Evolutionary conservation across 495 filamentous ascomycete species (phyloP).

Genomic region (Polyplosphaeria fusca): DNA sequence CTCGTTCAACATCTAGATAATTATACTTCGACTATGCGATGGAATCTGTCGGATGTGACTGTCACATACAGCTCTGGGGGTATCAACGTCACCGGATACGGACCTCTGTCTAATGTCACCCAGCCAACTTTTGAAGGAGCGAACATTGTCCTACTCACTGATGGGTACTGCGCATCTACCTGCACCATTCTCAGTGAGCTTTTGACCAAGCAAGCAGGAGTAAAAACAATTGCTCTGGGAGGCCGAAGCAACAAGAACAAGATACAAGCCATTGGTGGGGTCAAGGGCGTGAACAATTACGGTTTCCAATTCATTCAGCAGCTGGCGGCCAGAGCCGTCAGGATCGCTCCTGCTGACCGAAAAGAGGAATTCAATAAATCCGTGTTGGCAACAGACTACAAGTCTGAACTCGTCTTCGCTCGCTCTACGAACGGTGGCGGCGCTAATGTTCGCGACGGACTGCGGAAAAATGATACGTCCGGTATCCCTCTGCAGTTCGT

Average conservation of each 20-base stretch:
- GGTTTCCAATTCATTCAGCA: constrained; percentile 23
- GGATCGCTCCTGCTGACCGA: not conserved
- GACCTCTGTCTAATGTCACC: constrained; percentile 40
- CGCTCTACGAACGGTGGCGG: constrained; percentile 18
- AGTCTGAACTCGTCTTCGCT: not conserved
- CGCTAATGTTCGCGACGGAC: constrained; percentile 38
- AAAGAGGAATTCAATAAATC: constrained; percentile 4
- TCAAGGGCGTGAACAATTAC: constrained; percentile 49
- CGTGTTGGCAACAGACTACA: constrained; percentile 6
- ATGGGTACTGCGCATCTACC: constrained; percentile 64
- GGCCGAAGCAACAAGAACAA: constrained; percentile 54
- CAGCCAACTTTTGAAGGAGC: constrained; percentile 31
- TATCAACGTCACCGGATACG: constrained; percentile 39
- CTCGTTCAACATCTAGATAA: constrained; percentile 19
- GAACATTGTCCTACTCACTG: constrained; percentile 42
- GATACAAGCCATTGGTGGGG: constrained; percentile 63
- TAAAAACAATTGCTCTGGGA: constrained; percentile 60
- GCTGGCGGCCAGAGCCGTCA: constrained; percentile 6
- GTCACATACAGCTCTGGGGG: constrained; percentile 19
- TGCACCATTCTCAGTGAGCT: constrained; percentile 60
- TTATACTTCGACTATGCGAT: constrained; percentile 27
- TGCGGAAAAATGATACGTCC: constrained; percentile 30
- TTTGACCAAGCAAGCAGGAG: constrained; percentile 53
- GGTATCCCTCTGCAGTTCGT: constrained; percentile 40
- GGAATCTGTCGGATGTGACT: constrained; percentile 28